Conservation (phyloP, 139 green algal genomes). For the Desmodesmus armatus region DNA sequence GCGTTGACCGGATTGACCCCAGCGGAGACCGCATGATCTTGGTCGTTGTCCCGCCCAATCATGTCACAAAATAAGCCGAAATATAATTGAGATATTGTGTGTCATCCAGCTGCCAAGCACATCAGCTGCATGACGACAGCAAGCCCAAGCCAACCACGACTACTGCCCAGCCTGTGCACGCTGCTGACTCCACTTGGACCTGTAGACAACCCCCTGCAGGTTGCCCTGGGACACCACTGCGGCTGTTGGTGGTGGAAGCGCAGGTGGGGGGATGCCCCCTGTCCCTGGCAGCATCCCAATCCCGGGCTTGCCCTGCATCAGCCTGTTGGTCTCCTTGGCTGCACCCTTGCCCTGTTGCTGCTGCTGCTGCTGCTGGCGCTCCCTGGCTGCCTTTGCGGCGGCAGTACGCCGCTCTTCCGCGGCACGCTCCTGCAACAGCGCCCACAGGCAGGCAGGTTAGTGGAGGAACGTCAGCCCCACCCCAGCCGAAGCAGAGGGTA, state of each 20-base stretch:
- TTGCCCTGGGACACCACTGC: not conserved
- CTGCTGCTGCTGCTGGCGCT: constrained; percentile 39
- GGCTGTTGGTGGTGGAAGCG: not conserved
- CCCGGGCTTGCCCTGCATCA: constrained; percentile 32
- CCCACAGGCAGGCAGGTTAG: constrained; percentile 34
- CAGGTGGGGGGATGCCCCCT: not conserved
- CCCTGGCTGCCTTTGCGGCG: constrained; percentile 27
- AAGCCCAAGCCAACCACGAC: not conserved
- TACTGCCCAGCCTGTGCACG: not conserved
- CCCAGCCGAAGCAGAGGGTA: no score
- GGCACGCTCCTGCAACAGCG: constrained; percentile 43
- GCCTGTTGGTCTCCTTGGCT: not conserved
- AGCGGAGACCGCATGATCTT: no score
- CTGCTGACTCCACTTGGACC: constrained; percentile 52
- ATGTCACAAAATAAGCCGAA: not conserved
- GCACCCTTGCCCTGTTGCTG: not conserved
- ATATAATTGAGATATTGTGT: not conserved
- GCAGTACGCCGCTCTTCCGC: constrained; percentile 36
- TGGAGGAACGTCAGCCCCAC: not conserved
- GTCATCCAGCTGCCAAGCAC: not conserved
- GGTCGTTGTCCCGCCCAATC: no score
- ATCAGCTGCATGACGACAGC: not conserved
- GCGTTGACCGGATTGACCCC: no score
- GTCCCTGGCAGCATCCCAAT: constrained; percentile 20
- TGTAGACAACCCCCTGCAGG: constrained; percentile 56